Evolutionary conservation across 345 rosid genomes (phyloP), one percentile per base, ranked within the genome.

Genomic region (Sapria himalayana): DNA sequence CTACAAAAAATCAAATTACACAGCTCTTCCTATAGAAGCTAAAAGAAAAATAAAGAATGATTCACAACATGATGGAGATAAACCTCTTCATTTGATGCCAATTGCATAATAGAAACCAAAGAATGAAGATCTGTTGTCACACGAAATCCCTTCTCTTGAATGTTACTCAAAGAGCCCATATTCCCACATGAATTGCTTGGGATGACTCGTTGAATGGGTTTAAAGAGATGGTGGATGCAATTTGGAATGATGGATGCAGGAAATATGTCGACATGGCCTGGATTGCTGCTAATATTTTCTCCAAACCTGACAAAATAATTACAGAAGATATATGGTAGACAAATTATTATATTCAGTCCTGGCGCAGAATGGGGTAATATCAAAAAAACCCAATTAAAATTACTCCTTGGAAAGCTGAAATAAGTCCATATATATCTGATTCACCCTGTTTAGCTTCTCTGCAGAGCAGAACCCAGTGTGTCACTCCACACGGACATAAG

Each of bases 51-150:
- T 41, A 41, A 14, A 36, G 46, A 3, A 2, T n/a, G 10, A 8
- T 27, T 45, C 15, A 13, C 19, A 15, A 15, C 23, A 60, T n/a
- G n/a, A n/a, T n/a, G n/a, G n/a, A n/a, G n/a, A n/a, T n/a, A n/a
- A n/a, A 76, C 98, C 85, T 82, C 85, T 39, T 76, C 85, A 52
- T 89, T 91, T 35, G 70, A n/a, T 45, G 74, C 62, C 70, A 63
- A 76, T 39, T 89, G 94, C 60, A 89, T 52, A 55, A 89, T 48
- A 37, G 74, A 63, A 42, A 65, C 61, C 59, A 89, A 57, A 25
- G 61, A 64, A 2, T 70, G 56, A 13, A 69, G 59, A 31, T 81
- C 93, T 38, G 94, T 82, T 48, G 49, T 51, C 60, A 82, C 56
- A 34, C 61, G 78, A 45, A 64, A 66, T 36, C 93, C 98, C 48